Evolutionary conservation across 768 basidiomycete species (phyloP).

Genomic region (Lactarius indigo): DNA sequence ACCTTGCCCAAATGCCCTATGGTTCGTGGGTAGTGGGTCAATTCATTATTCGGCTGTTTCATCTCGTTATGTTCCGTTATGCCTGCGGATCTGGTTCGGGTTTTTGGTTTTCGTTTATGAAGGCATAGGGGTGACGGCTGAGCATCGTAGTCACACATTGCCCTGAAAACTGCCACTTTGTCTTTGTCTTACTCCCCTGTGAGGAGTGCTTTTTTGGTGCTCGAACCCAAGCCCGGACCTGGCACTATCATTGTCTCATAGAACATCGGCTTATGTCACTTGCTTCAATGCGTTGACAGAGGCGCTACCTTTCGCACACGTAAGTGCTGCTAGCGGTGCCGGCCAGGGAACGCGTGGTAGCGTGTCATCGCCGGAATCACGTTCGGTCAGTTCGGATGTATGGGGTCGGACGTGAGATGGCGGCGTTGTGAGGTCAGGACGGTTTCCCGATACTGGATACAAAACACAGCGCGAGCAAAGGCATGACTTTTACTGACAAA

Average conservation of each 20-base stretch:
- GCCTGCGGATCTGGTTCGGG: background rate
- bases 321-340: too few relatives aligned
- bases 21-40: slow-evolving; percentile 36
- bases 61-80: background rate
- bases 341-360: too few relatives aligned
- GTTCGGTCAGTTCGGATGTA: slow-evolving; percentile 29
- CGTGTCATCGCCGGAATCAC: slow-evolving; percentile 55
- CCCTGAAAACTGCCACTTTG: too few relatives aligned
- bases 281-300: too few relatives aligned
- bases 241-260: too few relatives aligned
- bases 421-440: background rate
- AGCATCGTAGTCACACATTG: too few relatives aligned
- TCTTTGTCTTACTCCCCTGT: too few relatives aligned
- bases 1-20: slow-evolving; percentile 60
- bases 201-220: too few relatives aligned
- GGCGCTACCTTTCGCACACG: too few relatives aligned
- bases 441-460: background rate
- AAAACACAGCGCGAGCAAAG: background rate
- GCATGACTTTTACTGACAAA: background rate
- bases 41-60: background rate
- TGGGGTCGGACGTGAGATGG: background rate
- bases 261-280: too few relatives aligned
- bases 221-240: too few relatives aligned
- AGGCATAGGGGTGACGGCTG: too few relatives aligned
- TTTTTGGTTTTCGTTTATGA: background rate